These are phyloP conservation scores for Westerdykella sp. DNA, from an alignment of 2,329 filamentous ascomycete genomes.

Conservation along the genomic window DNA sequence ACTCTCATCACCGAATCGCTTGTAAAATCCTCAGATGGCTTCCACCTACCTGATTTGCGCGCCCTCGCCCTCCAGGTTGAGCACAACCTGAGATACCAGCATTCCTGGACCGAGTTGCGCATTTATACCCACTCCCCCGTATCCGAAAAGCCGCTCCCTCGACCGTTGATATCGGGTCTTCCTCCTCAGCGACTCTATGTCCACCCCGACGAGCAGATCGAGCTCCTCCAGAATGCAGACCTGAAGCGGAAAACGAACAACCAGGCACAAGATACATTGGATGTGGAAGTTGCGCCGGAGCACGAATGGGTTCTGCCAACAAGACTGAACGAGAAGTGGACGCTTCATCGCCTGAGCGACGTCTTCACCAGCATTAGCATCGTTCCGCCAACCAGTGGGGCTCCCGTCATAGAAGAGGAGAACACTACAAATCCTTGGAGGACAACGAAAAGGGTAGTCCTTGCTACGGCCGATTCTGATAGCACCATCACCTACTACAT, in stretches of 20 bases:
- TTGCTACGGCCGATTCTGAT: conserved; percentile 71
- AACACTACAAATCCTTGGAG: conserved; percentile 37
- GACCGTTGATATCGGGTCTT: conserved; percentile 64
- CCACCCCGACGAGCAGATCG: conserved; percentile 77
- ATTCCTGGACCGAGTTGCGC: conserved; percentile 63
- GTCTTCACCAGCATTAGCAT: conserved; percentile 57
- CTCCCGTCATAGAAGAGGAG: conserved; percentile 6
- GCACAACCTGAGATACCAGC: conserved; percentile 68
- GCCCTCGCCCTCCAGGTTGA: conserved; percentile 56
- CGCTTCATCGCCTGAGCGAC: conserved; percentile 56
- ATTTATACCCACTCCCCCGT: conserved; percentile 46
- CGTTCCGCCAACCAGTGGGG: conserved; percentile 38
- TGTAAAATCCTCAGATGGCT: conserved; percentile 2
- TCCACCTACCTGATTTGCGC: conserved; percentile 32
- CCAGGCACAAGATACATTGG: conserved; percentile 37
- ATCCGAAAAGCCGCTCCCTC: conserved; percentile 41
- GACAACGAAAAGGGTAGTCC: conserved; percentile 59
- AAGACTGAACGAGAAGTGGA: conserved; percentile 68
- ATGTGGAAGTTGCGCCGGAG: conserved; percentile 38
- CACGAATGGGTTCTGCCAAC: conserved; percentile 72
- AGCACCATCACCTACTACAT: conserved; percentile 81
- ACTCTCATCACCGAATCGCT: conserved; percentile 19
- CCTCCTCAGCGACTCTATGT: conserved; percentile 69
- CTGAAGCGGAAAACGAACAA: conserved; percentile 38
- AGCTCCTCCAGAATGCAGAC: conserved; percentile 56